phyloP scores from a whole-genome alignment of 2,329 filamentous ascomycete genomes.

The Neoascochyta sp. region DNA sequence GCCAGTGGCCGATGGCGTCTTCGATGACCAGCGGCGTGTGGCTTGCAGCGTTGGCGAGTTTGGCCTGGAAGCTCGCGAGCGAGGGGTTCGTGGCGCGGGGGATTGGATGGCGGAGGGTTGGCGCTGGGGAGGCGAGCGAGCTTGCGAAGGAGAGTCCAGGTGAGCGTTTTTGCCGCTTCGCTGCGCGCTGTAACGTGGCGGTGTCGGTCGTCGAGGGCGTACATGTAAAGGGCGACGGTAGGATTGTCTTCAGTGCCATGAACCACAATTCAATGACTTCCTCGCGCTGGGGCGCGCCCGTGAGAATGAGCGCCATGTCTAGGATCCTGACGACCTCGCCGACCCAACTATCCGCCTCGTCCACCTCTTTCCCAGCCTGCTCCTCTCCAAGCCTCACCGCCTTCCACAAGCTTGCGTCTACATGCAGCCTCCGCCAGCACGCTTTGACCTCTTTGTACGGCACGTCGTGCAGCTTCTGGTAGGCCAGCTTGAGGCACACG shows the following conservation, averaged over 20 bases:
- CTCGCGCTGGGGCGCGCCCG: constrained; percentile 43
- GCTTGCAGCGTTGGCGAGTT: constrained; percentile 13
- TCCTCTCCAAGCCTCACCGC: constrained; percentile 41
- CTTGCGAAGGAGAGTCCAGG: not conserved
- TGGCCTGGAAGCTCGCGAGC: constrained; percentile 29
- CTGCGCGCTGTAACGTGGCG: constrained; percentile 7
- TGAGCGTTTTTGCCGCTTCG: constrained; percentile 17
- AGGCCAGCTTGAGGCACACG: constrained; percentile 58
- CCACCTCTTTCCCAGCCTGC: constrained; percentile 9
- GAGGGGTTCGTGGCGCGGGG: constrained; percentile 14
- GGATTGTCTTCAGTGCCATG: constrained; percentile 41
- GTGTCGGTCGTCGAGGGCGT: not conserved
- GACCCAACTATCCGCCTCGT: constrained; percentile 43
- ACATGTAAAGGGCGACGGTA: constrained; percentile 1
- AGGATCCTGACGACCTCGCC: constrained; percentile 61
- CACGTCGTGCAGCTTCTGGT: constrained; percentile 66
- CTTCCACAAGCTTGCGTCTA: constrained; percentile 64
- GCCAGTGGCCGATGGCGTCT: constrained; percentile 66
- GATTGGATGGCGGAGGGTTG: constrained; percentile 19
- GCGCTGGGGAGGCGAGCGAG: constrained; percentile 5
- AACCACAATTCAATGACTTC: constrained; percentile 49
- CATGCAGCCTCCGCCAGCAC: constrained; percentile 69
- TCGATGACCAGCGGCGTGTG: constrained; percentile 64
- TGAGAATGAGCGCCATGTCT: constrained; percentile 73
- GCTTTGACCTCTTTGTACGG: constrained; percentile 62